Evolutionary conservation across 2,329 filamentous ascomycete genomes (phyloP), one percentile per base, ranked within the genome.

Genomic region (Chrysoporthe deuterocubensis): DNA sequence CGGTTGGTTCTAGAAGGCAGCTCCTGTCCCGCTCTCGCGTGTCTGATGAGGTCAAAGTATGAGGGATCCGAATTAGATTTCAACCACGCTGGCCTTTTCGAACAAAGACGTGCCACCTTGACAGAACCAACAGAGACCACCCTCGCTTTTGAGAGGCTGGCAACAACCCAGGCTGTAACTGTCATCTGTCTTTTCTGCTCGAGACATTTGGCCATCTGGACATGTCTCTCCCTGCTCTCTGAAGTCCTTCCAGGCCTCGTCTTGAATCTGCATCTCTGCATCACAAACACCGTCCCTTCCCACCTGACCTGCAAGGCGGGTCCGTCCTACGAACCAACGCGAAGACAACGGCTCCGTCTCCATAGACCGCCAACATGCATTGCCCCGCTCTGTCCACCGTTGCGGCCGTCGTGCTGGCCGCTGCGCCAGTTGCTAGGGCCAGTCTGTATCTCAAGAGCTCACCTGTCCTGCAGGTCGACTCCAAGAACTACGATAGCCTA

Each of bases 371-470:
- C 74, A 78, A 71, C 72, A 89, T 89, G 87, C 85, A 87, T 76
- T 83, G 83, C 75, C 79, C 81, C 71, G 78, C 83, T 62, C 76
- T 89, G 76, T 81, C 86, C 75, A 83, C 86, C 75, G 81, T 85
- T 72, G 85, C 85, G 70, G 83, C 87, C 68, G 88, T 89, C 68
- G 80, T 92, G 61, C 82, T 96, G 71, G 86, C 91, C 70, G 84
- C 88, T 66, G 76, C 92, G 63, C 88, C 91, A 42, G 85, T 85
- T 62, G 86, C 85, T 67, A 65, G 44, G 65, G 90, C 92, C 72
- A 89, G 88, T 72, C 80, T 99, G 69, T 99, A 99, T 82, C 82
- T 89, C 69, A 96, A 95, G 82, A 92, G 86, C 78, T 97, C 94
- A 1, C 89, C 92, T 14, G 96, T 99, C 56, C 78, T 98, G 56